These are phyloP conservation scores for Physcomitrellopsis africana DNA, from an alignment of 225 moss, liverwort and hornwort species.

Conservation along the genomic window DNA sequence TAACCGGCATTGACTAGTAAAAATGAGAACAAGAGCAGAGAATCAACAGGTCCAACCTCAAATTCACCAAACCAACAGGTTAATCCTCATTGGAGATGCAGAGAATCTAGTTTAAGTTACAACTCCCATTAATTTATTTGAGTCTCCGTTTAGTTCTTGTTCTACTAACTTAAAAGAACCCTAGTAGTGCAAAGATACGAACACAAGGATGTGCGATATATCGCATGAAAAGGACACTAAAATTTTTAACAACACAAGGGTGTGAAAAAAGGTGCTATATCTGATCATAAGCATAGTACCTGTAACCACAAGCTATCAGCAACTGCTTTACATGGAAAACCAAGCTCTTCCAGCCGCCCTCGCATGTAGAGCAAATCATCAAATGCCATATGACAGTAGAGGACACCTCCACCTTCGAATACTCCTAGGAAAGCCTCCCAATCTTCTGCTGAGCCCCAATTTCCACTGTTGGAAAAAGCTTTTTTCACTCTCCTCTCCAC, in stretches of 20 bases:
- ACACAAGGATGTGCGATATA: neutral
- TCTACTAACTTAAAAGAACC: slow-evolving; percentile 1
- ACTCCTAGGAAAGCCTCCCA: slow-evolving; percentile 63
- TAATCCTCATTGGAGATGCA: neutral
- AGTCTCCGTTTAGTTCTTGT: neutral
- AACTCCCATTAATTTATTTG: neutral
- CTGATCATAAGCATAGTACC: slow-evolving; percentile 27
- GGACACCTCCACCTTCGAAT: slow-evolving; percentile 59
- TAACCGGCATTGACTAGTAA: slow-evolving; percentile 3
- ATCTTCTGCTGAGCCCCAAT: slow-evolving; percentile 53
- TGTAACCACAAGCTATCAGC: slow-evolving; percentile 63
- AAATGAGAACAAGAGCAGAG: neutral
- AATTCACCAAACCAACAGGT: neutral
- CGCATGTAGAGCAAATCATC: slow-evolving; percentile 59
- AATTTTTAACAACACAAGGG: too few relatives aligned
- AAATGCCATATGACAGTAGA: slow-evolving; percentile 58
- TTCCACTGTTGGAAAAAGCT: slow-evolving; percentile 41
- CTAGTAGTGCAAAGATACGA: neutral
- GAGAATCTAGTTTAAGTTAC: neutral
- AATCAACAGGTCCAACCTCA: neutral
- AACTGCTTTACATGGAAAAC: slow-evolving; percentile 55
- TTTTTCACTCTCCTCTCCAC: slow-evolving; percentile 57
- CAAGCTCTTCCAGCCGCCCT: slow-evolving; percentile 55
- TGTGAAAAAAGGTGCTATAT: neutral
- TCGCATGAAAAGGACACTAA: too few relatives aligned